A percentile compares a stretch with the other conserved stretches of the same genome.
These are phyloP conservation scores for Leishmania guyanensis DNA, from an alignment of 208 protist species.

Conservation along the genomic window DNA sequence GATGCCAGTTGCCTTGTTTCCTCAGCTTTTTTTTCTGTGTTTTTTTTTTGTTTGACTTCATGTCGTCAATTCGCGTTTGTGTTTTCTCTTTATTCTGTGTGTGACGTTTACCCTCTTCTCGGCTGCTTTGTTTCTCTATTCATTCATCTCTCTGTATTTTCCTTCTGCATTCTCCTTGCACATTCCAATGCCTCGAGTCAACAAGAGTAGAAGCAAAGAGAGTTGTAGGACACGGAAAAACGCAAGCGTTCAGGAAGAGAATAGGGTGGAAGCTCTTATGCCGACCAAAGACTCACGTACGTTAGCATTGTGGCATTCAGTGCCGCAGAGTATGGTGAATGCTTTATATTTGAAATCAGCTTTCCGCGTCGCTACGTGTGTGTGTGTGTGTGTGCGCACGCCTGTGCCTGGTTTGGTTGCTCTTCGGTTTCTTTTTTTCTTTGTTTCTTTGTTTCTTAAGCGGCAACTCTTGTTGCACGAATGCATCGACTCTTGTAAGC, in stretches of 20 bases:
- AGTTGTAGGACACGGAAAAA: neutral
- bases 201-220: neutral
- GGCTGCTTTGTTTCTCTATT: neutral
- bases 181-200: neutral
- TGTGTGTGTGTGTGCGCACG: neutral
- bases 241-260: neutral
- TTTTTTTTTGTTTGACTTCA: slow-evolving; percentile 15
- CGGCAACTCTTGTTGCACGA: neutral
- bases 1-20: neutral
- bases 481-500: neutral
- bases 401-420: neutral
- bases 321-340: neutral
- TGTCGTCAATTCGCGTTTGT: neutral
- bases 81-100: neutral
- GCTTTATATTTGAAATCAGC: neutral
- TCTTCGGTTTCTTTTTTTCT: neutral
- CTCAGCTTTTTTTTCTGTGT: neutral
- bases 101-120: neutral
- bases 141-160: neutral
- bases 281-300: neutral
- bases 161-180: neutral
- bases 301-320: neutral
- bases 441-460: neutral
- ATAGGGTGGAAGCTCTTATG: neutral
- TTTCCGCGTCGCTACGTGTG: neutral